Percentiles rank a stretch among this genome's conserved stretches.
phyloP scores from a whole-genome alignment of 192 early-diverging fungal genomes.

The Podila minutissima region DNA sequence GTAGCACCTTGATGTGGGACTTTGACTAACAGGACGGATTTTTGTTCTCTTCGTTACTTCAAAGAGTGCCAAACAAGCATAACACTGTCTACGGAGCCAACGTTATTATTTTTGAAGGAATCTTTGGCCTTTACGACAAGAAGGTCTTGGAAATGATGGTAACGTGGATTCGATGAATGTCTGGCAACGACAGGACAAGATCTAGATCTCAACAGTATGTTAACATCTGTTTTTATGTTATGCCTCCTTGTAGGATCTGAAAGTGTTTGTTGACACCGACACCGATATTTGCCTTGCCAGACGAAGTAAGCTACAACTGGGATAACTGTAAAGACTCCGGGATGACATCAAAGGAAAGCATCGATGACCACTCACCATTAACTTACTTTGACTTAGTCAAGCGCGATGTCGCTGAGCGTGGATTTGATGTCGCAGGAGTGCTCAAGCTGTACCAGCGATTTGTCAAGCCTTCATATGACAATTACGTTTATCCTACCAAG shows the following conservation, averaged over 20 bases:
- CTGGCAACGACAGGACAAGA: no score
- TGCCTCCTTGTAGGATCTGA: conserved; percentile 37
- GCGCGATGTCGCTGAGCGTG: conserved; percentile 91
- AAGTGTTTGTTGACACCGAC: conserved; percentile 96
- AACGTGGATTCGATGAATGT: background rate
- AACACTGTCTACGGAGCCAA: conserved; percentile 92
- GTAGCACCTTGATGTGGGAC: background rate
- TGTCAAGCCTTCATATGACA: conserved; percentile 95
- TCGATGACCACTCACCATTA: background rate
- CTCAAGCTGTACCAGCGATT: conserved; percentile 87
- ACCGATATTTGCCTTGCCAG: conserved; percentile 90
- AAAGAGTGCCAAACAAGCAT: conserved; percentile 62
- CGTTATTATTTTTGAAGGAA: conserved; percentile 97
- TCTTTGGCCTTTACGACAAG: conserved; percentile 94
- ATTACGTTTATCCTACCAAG: conserved; percentile 91
- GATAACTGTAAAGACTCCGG: background rate
- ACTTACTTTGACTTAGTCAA: conserved; percentile 64
- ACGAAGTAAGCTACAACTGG: conserved; percentile 63
- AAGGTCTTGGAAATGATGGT: conserved; percentile 85
- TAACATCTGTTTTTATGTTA: background rate
- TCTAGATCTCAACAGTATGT: no score
- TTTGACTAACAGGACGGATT: background rate
- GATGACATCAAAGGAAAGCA: no score
- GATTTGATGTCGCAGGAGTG: conserved; percentile 86
- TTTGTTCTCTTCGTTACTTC: background rate